Base-by-base conservation (phyloP, 495 filamentous ascomycete species). In the Paragyromitra xinjiangensis region DNA sequence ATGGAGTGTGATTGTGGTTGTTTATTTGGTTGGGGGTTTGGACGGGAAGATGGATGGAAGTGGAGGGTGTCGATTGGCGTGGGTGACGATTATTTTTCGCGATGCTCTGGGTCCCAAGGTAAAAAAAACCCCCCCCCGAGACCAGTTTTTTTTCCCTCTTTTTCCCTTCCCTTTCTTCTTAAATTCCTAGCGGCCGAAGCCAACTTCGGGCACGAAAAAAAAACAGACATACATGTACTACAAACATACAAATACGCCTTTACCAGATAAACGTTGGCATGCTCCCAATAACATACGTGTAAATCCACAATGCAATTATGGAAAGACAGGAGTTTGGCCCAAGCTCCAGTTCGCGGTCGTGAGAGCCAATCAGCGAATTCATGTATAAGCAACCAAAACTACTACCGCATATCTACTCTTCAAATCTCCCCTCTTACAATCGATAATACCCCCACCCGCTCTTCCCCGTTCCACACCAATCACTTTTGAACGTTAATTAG, bases 21-120 rank as follows among this genome's bases (percentile, higher is more conserved):
- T 56, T 68, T 77, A 56, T 56, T 69, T 78, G 68, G 53, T 67
- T 78, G 83, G 77, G 51, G 14, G 26, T 29, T 70, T 58, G 75
- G 74, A 16, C 62, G 44, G 55, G 64, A 24, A 56, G 26, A 55
- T 56, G 29, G 42, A 44, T 26, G 50, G 14, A 69, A 69, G 64
- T 39, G 69, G 71, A 55, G 61, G 40, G 44, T 29, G 34, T 73
- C 22, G 68, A 44, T 63, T 63, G 39, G 59, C 16, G 59, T 16
- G 37, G 19, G 53, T 26, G 50, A 26, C 66, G 71, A 73, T 76
- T 69, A 44, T 69, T 68, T 75, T 75, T 45, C 69, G 44, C 66
- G 70, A 74, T 75, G 73, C 68, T 73, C 44, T 71, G 19, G 24
- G 56, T 29, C 71, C 64, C 42, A 62, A 55, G n/a, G 56, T 59